Evolutionary conservation across 768 basidiomycete genomes (phyloP), one percentile per base, ranked within the genome.

Genomic region (Rubroboletus pulcherrimus): DNA sequence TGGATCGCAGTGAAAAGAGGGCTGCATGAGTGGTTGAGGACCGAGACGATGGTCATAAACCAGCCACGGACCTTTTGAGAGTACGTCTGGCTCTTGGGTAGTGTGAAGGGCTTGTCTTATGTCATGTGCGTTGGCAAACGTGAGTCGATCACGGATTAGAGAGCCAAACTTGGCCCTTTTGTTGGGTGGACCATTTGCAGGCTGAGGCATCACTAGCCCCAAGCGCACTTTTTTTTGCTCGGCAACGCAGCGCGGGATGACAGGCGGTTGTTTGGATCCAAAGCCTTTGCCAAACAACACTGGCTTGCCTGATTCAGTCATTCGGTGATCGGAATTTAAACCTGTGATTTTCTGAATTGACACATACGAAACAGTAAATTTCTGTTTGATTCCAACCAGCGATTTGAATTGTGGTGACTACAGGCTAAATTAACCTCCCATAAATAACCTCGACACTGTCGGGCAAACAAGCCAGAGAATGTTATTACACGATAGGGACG

Each of bases 1-100:
- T 62, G 29, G 87, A 88, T 37, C 87, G 77, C 55, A 92, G 66
- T 5, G 78, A 73, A 29, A 70, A 78, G 31, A 90, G 61, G 29
- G 66, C 81, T 81, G 30, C 4, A 39, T 17, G 21, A 38, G 9
- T 9, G 12, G 12, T 41, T 54, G 8, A 61, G 9, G 4, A 34
- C 26, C n/a, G 21, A 19, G 45, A 33, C 21, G 4, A 19, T 4
- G 14, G 29, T 30, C 39, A 9, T 15, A 30, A 44, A 30, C 21
- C 7, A 24, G 42, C 19, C 42, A 44, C 52, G 35, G 37, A 75
- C 63, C 68, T 59, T 65, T 67, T 45, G 65, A 49, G 14, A 60
- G 58, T 17, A 49, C 37, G 49, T 51, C 54, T 42, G 49, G 35
- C 40, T 64, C 62, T 44, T 65, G 58, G 2, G 43, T 53, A 35